Base-by-base conservation (phyloP, 768 basidiomycete species). In the Boletus reticulatus region DNA sequence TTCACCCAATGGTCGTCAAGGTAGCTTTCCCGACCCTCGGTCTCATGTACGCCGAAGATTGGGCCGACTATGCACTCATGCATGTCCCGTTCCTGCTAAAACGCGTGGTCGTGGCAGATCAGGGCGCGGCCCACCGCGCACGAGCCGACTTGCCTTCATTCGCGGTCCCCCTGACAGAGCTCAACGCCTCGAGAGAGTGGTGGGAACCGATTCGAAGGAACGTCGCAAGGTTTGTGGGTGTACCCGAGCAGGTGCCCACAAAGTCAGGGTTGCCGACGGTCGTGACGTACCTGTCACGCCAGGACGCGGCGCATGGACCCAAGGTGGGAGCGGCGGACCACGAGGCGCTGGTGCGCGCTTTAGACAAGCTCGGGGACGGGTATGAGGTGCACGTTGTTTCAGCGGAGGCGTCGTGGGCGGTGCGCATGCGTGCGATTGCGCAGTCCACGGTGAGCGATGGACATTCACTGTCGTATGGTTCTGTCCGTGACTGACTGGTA, bases 61-160 rank as follows among this genome's bases (percentile, higher is more conserved):
- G 91, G 83, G 76, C 80, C 45, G 93, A 95, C 70, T 85, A 87
- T 61, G 77, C 80, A 37, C 76, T 80, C 54, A 81, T 91, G 63
- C 76, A 78, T 19, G 78, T 84, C 17, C 89, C 93, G 0, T 92
- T 85, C 67, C 63, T 94, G 17, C 73, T 92, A 50, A 87, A 89
- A 60, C 84, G 91, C 12, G 75, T 90, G 13, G 83, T 96, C 32
- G 73, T 97, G 34, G 86, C 84, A 0, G 92, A 95, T 64, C 76
- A 85, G 44, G 78, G 81, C n/a, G 88, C 87, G 0, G 86, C 90
- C 0, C 72, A 68, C 47, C 72, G 75, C 53, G 71, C 66, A 4
- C 48, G 58, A 38, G 22, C 34, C 0, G 65, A 65, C 46, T 36
- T 65, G 0, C 68, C 72, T 20, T 42, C 70, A 10, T 68, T 66